Percentiles rank a stretch among this genome's conserved stretches.
These are phyloP conservation scores for Mycogone perniciosa DNA, from an alignment of 2,329 filamentous ascomycete species.

Conservation along the genomic window DNA sequence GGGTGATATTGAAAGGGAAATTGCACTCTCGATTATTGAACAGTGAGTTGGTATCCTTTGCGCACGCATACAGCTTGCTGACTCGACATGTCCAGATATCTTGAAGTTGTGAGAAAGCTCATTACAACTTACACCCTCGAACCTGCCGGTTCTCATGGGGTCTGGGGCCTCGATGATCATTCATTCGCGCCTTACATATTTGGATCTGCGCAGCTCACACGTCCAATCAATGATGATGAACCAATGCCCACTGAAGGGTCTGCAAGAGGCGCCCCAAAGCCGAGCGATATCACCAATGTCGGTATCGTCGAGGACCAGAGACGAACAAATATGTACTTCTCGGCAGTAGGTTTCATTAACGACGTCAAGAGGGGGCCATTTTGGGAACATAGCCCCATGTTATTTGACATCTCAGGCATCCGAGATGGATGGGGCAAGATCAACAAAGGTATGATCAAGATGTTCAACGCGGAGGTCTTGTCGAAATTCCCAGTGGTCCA, in stretches of 20 bases:
- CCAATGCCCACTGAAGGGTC: constrained; percentile 75
- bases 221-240: constrained; percentile 58
- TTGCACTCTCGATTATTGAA: constrained; percentile 77
- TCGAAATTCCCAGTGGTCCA: constrained; percentile 98
- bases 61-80: not conserved
- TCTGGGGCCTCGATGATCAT: constrained; percentile 98
- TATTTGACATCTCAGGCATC: constrained; percentile 92
- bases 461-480: constrained; percentile 96
- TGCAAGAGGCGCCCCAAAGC: constrained; percentile 61
- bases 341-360: constrained; percentile 92
- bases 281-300: constrained; percentile 60
- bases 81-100: constrained; percentile 50
- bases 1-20: constrained; percentile 63
- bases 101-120: constrained; percentile 71
- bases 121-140: constrained; percentile 91
- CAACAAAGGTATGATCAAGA: constrained; percentile 99
- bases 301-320: constrained; percentile 60
- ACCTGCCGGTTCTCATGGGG: constrained; percentile 90
- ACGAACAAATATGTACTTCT: constrained; percentile 79
- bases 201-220: constrained; percentile 82
- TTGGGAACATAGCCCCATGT: constrained; percentile 91
- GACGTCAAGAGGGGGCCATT: constrained; percentile 96
- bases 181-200: constrained; percentile 92
- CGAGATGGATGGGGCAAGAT: constrained; percentile 96
- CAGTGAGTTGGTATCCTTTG: constrained; percentile 52